Conservation (phyloP, 2,329 filamentous ascomycete species). For the Lachnellula subtilissima region DNA sequence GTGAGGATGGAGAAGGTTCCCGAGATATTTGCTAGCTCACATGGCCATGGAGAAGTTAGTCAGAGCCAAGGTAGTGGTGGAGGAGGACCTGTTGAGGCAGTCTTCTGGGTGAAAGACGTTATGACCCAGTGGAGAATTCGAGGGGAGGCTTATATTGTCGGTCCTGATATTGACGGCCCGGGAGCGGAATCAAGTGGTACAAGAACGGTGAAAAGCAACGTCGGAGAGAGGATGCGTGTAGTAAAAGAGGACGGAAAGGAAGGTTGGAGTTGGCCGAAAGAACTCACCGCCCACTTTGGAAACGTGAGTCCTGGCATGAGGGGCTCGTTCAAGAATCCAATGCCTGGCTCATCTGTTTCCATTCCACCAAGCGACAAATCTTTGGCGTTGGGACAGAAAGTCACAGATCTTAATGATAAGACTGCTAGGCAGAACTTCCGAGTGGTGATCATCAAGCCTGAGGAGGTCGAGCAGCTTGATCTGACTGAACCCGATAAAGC, state of each 20-base stretch:
- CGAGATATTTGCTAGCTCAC: slow-evolving; percentile 57
- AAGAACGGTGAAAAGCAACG: slow-evolving; percentile 52
- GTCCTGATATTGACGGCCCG: slow-evolving; percentile 56
- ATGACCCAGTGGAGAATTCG: slow-evolving; percentile 81
- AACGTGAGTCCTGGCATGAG: slow-evolving; percentile 80
- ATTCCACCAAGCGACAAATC: slow-evolving; percentile 41
- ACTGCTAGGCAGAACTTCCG: slow-evolving; percentile 63
- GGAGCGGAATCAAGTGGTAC: slow-evolving; percentile 47
- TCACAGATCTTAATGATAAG: slow-evolving; percentile 56
- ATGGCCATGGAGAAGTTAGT: slow-evolving; percentile 40
- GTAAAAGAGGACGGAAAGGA: slow-evolving; percentile 33
- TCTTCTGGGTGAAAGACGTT: slow-evolving; percentile 71
- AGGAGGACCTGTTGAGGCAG: slow-evolving; percentile 71
- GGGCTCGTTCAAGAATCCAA: slow-evolving; percentile 64
- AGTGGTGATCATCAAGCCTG: slow-evolving; percentile 79
- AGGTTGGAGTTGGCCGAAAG: slow-evolving; percentile 66
- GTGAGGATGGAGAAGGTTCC: slow-evolving; percentile 77
- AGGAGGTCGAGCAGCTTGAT: slow-evolving; percentile 61
- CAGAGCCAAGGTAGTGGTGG: slow-evolving; percentile 51
- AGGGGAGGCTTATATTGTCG: slow-evolving; percentile 72
- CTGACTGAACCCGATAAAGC: slow-evolving; percentile 52
- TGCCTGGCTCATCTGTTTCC: slow-evolving; percentile 58
- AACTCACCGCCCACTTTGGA: slow-evolving; percentile 84
- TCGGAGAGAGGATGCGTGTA: slow-evolving; percentile 60
- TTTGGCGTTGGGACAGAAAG: slow-evolving; percentile 53